Evolutionary conservation across 129 eudicot species (phyloP).

Genomic region (Artemisia annua): DNA sequence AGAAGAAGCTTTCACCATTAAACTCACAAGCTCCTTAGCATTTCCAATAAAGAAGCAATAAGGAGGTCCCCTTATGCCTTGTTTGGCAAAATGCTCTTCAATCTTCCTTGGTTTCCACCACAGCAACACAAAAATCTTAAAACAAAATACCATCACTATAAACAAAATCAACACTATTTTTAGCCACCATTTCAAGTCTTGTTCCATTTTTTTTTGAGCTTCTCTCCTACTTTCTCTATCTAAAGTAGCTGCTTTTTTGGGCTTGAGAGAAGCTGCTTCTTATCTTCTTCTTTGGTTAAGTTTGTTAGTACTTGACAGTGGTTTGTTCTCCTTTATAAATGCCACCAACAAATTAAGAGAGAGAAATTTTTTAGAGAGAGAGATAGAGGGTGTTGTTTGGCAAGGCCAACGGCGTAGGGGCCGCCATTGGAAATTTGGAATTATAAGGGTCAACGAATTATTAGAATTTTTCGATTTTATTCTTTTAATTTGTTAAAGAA

Average conservation of each 20-base stretch:
- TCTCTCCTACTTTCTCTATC: not conserved
- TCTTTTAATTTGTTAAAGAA: slow-evolving; percentile 31
- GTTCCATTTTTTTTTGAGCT: slow-evolving; percentile 42
- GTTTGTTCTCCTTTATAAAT: slow-evolving; percentile 51
- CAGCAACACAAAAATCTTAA: slow-evolving; percentile 49
- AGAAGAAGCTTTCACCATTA: slow-evolving; percentile 84
- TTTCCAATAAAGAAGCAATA: slow-evolving; percentile 87
- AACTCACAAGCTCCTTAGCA: slow-evolving; percentile 82
- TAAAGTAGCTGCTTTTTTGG: slow-evolving; percentile 13
- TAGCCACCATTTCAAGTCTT: slow-evolving; percentile 40
- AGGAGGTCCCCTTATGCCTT: slow-evolving; percentile 95
- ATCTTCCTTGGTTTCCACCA: slow-evolving; percentile 93
- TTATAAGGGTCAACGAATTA: slow-evolving; percentile 77
- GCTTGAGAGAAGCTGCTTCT: slow-evolving; percentile 34
- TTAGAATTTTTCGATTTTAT: slow-evolving; percentile 2
- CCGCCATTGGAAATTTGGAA: slow-evolving; percentile 76
- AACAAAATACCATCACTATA: slow-evolving; percentile 32
- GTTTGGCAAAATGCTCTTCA: slow-evolving; percentile 78
- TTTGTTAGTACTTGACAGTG: slow-evolving; percentile 45
- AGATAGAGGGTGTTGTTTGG: slow-evolving; percentile 48
- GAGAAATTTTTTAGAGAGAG: slow-evolving; percentile 39
- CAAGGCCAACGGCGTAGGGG: slow-evolving; percentile 95
- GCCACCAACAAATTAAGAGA: slow-evolving; percentile 51
- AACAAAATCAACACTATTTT: slow-evolving; percentile 38
- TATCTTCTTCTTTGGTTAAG: slow-evolving; percentile 49